phyloP scores from a whole-genome alignment of 495 filamentous ascomycete species.

The Aspergillus steynii region DNA sequence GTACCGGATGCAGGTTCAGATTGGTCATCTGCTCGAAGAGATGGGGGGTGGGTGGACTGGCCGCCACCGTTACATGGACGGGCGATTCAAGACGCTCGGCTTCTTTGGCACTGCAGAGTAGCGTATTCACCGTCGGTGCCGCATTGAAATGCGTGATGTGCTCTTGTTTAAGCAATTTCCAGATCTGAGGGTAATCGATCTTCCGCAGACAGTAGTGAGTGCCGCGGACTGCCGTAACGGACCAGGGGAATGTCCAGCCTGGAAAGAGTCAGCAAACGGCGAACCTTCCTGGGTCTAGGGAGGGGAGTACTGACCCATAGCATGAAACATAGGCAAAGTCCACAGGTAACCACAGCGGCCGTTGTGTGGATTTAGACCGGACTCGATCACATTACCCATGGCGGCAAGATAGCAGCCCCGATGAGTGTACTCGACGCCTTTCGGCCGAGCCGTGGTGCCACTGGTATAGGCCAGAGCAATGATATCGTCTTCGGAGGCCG shows the following conservation, averaged over 20 bases:
- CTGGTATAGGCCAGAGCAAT: slow-evolving; percentile 91
- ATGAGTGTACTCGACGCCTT: slow-evolving; percentile 92
- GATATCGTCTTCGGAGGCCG: slow-evolving; percentile 70
- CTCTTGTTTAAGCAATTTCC: slow-evolving; percentile 80
- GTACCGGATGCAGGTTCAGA: slow-evolving; percentile 86
- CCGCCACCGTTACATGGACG: slow-evolving; percentile 90
- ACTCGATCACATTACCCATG: slow-evolving; percentile 84
- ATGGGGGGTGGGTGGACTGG: slow-evolving; percentile 82
- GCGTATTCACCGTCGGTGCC: slow-evolving; percentile 93
- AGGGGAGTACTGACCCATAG: slow-evolving; percentile 55
- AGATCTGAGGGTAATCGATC: slow-evolving; percentile 92
- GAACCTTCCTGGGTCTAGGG: not conserved
- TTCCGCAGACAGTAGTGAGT: slow-evolving; percentile 95
- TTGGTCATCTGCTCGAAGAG: slow-evolving; percentile 90
- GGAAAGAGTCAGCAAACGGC: slow-evolving; percentile 2
- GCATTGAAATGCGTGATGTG: slow-evolving; percentile 92
- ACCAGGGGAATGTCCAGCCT: slow-evolving; percentile 83
- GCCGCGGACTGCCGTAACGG: slow-evolving; percentile 85
- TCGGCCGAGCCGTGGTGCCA: slow-evolving; percentile 88
- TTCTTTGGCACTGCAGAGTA: slow-evolving; percentile 75
- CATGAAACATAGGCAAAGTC: slow-evolving; percentile 97
- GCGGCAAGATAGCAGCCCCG: slow-evolving; percentile 83
- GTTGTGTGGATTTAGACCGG: slow-evolving; percentile 68
- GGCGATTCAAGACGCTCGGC: slow-evolving; percentile 67
- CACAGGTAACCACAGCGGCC: slow-evolving; percentile 81